Base-by-base conservation (phyloP, 345 rosid species). In the Anastatica hierochuntica region DNA sequence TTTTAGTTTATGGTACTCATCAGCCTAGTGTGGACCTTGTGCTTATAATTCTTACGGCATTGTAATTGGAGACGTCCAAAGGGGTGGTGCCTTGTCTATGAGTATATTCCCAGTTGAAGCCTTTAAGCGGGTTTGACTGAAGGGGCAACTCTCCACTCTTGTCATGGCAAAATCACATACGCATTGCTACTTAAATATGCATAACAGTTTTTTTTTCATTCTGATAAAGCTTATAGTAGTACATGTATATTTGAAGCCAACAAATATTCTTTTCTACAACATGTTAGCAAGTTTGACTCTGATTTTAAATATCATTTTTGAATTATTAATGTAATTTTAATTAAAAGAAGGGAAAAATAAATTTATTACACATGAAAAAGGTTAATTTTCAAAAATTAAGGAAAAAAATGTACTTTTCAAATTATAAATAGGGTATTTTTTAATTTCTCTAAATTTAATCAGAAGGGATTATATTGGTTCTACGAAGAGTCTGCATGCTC, bases 181-280 rank as follows among this genome's bases (percentile, higher is more conserved):
- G 87, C 41, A 76, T 90, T 49, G 96, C 85, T 30, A 49, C 86
- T 8, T 96, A 90, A 58, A 53, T 90, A 57, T 86, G 98, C 42
- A 82, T 88, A 10, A 83, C 76, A 29, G 85, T 90, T 84, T 64
- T 90, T 90, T 71, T 92, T 90, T 37, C 98, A 90, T 48, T 90
- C 94, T 41, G 61, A 76, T 64, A 75, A 76, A 72, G 80, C 88
- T 69, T 82, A 79, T 66, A 72, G 80, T 90, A 18, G 87, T 86
- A 51, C 97, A 90, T 38, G 96, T 94, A 21, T 90, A 90, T 58
- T 42, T 90, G 36, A 90, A 90, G 64, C 98, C 98, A 10, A 74
- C 83, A 43, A 90, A 86, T 57, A 55, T 90, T 68, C 95, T 90
- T 44, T 83, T 86, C 15, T 94, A 86, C 67, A 51, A 77, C 43